Base-by-base conservation (phyloP, 2,329 filamentous ascomycete species). In the Leptodontidium sp. region DNA sequence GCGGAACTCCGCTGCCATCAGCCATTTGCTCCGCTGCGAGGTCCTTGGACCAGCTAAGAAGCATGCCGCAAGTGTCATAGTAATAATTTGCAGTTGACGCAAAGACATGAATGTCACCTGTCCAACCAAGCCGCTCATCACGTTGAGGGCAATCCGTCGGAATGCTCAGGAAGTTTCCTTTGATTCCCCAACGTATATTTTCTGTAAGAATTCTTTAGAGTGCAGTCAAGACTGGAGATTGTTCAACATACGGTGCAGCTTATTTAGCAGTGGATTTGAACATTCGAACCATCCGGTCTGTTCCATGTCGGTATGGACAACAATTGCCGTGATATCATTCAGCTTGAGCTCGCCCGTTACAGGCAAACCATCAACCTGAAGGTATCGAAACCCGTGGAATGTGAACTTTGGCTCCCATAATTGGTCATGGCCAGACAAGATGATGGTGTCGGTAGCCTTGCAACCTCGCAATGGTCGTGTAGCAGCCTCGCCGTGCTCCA, bases 101-200 rank as follows among this genome's bases (percentile, higher is more conserved):
- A 68, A 85, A 85, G 2, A 81, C 78, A 50, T 83, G 79, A 11
- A 82, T 79, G 70, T 83, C 81, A 2, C 83, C 83, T 1, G 81
- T 84, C 83, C 83, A 85, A 0, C 83, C 83, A 2, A 84, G 69
- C 0, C 83, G 77, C 70, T 85, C 83, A 65, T 85, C 83, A 9
- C 83, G 76, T 66, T 84, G 82, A 0, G 83, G 82, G 71, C 83
- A 84, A 71, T 85, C 83, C 0, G 82, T 84, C 0, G 82, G 82
- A 11, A 84, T 76, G 8, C 76, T 77, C 0, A 84, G 64, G 66
- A 84, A 84, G 64, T 84, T 85, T 4, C 82, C 81, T 40, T 78
- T 77, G 80, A 84, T 84, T 24, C 78, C 78, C 83, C 83, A 84
- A 24, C 77, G 69, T 5, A 81, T 79, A 64, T 85, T 85, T n/a